Evolutionary conservation across 495 filamentous ascomycete species (phyloP), one percentile per base, ranked within the genome.

Genomic region (Hyaloscypha finlandica): DNA sequence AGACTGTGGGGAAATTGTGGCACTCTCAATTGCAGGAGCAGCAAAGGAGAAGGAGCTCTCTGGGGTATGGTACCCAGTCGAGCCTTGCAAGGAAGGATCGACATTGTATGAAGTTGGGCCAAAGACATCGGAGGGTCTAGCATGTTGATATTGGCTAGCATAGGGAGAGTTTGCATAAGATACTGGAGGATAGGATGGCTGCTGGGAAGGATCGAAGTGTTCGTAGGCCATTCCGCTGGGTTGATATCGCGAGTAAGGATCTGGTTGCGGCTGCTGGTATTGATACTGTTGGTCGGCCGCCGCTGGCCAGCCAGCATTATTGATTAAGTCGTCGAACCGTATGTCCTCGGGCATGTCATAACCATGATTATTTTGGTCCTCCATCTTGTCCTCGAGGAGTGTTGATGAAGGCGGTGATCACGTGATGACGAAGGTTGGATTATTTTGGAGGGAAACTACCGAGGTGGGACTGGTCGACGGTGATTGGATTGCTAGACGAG

Each of bases 181-280:
- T 3, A 63, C 30, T 8, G 42, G 45, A 16, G 70, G 59, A 66
- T 70, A 73, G 14, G 65, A 56, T 52, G 56, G 70, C 20, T 66
- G 66, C 52, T 73, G 70, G 9, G 64, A 57, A 19, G 65, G 62
- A 32, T 65, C 65, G 53, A 58, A 73, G 12, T 73, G 61, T 14
- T 64, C 53, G 59, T 58, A 73, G 9, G 61, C 19, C 8, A 61
- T 58, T 56, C 63, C 61, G n/a, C 30, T 65, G 12, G 79, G 31
- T 68, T 68, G 53, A 80, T 80, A 31, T 75, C 76, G 70, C 74
- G 62, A 0, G 75, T 77, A 66, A 6, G 31, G 19, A n/a, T 51
- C 33, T 58, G 59, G 22, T 63, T 61, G 64, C 29, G 55, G 52
- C 69, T 73, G 71, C 45, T 70, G 69, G 48, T 59, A 67, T 12